phyloP scores from a whole-genome alignment of 129 eudicot species.

The Solidago caesia region DNA sequence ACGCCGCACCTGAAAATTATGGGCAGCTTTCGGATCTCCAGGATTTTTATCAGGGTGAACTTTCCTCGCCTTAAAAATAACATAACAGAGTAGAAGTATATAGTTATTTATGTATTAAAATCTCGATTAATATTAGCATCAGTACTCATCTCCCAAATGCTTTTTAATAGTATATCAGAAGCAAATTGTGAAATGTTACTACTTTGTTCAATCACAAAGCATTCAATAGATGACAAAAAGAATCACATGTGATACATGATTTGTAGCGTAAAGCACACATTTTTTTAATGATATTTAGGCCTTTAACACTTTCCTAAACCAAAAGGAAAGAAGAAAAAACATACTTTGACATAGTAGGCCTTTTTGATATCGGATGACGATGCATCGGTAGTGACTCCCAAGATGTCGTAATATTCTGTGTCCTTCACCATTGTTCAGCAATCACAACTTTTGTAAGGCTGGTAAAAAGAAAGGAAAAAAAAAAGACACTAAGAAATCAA shows the following conservation, averaged over 20 bases:
- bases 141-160: neutral
- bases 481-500: neutral
- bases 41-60: conserved; percentile 96
- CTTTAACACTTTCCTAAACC: neutral
- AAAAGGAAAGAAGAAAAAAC: conserved; percentile 13
- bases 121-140: conserved; percentile 11
- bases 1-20: conserved; percentile 63
- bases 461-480: conserved; percentile 10
- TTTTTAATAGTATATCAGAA: neutral
- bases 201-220: conserved; percentile 10
- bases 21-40: conserved; percentile 86
- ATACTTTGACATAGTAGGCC: conserved; percentile 80
- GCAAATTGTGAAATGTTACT: neutral
- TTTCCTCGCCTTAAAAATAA: conserved; percentile 60
- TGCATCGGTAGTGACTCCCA: conserved; percentile 72
- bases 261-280: neutral
- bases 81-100: conserved; percentile 25
- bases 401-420: conserved; percentile 66
- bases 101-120: neutral
- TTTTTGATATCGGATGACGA: conserved; percentile 66
- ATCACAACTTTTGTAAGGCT: conserved; percentile 21
- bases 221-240: neutral
- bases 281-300: neutral
- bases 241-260: neutral
- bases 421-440: conserved; percentile 61